Conservation (phyloP, 2,329 filamentous ascomycete species). For the Fusarium dimerum region DNA sequence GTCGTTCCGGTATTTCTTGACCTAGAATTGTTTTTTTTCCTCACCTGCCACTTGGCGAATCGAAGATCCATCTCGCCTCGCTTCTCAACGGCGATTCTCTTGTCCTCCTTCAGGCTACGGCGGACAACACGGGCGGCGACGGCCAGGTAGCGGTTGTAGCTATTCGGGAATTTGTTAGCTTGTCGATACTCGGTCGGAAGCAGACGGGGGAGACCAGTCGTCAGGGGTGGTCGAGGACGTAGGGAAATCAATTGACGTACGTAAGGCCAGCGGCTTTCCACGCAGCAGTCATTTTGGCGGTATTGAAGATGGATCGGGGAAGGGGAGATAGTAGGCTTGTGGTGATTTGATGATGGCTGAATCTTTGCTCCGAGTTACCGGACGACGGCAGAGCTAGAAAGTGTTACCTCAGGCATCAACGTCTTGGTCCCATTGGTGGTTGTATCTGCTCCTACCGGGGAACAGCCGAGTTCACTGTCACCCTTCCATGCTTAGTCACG, state of each 20-base stretch:
- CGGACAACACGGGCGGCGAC: conserved; percentile 93
- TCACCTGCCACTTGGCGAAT: conserved; percentile 94
- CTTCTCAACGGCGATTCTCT: conserved; percentile 83
- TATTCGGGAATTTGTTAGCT: conserved; percentile 48
- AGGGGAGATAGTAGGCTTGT: conserved; percentile 25
- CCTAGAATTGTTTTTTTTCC: conserved; percentile 18
- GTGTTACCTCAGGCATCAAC: conserved; percentile 34
- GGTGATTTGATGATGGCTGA: conserved; percentile 37
- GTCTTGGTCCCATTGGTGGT: conserved; percentile 6
- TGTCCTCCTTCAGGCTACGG: conserved; percentile 94
- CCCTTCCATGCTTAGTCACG: neutral
- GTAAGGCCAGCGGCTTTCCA: conserved; percentile 98
- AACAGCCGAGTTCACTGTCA: neutral
- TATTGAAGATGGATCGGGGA: conserved; percentile 36
- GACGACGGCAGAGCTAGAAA: conserved; percentile 25
- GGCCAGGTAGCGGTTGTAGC: conserved; percentile 99
- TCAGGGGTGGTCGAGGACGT: conserved; percentile 7
- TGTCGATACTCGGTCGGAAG: conserved; percentile 20
- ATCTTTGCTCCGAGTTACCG: conserved; percentile 38
- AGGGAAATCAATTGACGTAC: conserved; percentile 60
- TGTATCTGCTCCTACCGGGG: neutral
- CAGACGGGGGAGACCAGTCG: conserved; percentile 11
- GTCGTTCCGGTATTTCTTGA: conserved; percentile 2
- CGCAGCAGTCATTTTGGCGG: conserved; percentile 86
- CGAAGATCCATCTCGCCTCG: conserved; percentile 86